Conservation (phyloP, 2,329 filamentous ascomycete genomes). For the Paecilomyces fulvus region DNA sequence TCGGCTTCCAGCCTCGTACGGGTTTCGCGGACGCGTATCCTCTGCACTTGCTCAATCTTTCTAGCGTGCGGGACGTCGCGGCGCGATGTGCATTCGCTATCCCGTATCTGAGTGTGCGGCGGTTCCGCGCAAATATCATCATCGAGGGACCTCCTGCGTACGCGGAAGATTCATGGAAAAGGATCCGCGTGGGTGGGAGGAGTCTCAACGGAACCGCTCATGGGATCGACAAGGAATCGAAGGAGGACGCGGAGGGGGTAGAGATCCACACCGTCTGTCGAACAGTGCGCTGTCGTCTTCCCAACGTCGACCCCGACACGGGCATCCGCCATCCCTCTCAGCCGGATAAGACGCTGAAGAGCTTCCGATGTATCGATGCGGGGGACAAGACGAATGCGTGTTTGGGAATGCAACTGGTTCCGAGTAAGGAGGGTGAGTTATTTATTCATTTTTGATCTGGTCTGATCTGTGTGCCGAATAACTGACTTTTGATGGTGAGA, state of each 20-base stretch:
- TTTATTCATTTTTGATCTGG: background rate
- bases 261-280: slow-evolving; percentile 45
- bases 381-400: slow-evolving; percentile 42
- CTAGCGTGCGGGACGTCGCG: slow-evolving; percentile 46
- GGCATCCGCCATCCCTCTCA: slow-evolving; percentile 41
- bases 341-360: slow-evolving; percentile 42
- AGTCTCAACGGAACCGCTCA: background rate
- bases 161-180: slow-evolving; percentile 50
- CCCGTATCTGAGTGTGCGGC: slow-evolving; percentile 41
- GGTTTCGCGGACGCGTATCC: slow-evolving; percentile 54
- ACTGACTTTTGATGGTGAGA: slow-evolving; percentile 1
- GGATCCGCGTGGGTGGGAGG: slow-evolving; percentile 34
- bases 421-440: slow-evolving; percentile 17
- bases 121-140: slow-evolving; percentile 52
- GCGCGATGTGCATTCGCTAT: slow-evolving; percentile 29
- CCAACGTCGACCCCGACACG: slow-evolving; percentile 51
- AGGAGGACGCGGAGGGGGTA: slow-evolving; percentile 14
- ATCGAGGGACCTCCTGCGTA: slow-evolving; percentile 46
- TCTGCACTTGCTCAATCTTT: slow-evolving; percentile 47
- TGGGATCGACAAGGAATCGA: slow-evolving; percentile 1
- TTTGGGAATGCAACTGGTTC: slow-evolving; percentile 46
- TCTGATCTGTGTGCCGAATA: background rate
- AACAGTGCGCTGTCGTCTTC: slow-evolving; percentile 50
- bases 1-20: slow-evolving; percentile 46
- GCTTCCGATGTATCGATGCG: slow-evolving; percentile 43